phyloP scores from a whole-genome alignment of 768 basidiomycete species.

The Mycena galericulata region DNA sequence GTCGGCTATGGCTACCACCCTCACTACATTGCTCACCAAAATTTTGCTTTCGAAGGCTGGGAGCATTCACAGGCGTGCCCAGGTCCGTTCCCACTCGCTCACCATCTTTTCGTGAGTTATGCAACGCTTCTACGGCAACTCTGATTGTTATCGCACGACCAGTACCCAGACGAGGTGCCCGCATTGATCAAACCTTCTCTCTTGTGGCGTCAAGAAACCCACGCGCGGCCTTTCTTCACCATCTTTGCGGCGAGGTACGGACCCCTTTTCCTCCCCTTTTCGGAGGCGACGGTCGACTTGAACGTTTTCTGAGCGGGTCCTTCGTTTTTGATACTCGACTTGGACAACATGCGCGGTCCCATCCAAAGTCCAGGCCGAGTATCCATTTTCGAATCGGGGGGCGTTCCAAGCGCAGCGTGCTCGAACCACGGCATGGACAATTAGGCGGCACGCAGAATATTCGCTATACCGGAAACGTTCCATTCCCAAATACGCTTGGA shows the following conservation, averaged over 20 bases:
- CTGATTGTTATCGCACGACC: background rate
- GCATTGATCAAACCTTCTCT: slow-evolving; percentile 1
- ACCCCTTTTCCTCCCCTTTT: slow-evolving; percentile 7
- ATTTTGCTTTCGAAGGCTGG: slow-evolving; percentile 7
- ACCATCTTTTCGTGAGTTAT: slow-evolving; percentile 8
- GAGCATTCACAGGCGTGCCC: slow-evolving; percentile 9
- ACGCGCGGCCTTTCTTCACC: slow-evolving; percentile 5
- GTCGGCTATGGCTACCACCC: slow-evolving; percentile 4
- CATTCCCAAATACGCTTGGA: too few species aligned
- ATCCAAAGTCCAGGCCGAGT: too few species aligned
- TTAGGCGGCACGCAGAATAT: too few species aligned
- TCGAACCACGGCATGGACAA: too few species aligned
- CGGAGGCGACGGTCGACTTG: background rate
- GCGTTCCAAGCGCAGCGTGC: too few species aligned
- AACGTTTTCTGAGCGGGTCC: slow-evolving; percentile 3
- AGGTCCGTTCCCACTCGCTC: slow-evolving; percentile 6
- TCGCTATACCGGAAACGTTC: too few species aligned
- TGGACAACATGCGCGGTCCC: too few species aligned
- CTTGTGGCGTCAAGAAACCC: slow-evolving; percentile 15
- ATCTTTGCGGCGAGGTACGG: slow-evolving; percentile 13
- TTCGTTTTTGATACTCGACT: too few species aligned
- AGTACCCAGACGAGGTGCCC: slow-evolving; percentile 17
- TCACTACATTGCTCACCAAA: slow-evolving; percentile 11
- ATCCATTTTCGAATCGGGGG: too few species aligned
- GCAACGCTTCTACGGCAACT: background rate